A percentile compares a stretch with the other conserved stretches of the same genome.
phyloP scores from a whole-genome alignment of 768 basidiomycete genomes.

The Leccinum barrowsii region DNA sequence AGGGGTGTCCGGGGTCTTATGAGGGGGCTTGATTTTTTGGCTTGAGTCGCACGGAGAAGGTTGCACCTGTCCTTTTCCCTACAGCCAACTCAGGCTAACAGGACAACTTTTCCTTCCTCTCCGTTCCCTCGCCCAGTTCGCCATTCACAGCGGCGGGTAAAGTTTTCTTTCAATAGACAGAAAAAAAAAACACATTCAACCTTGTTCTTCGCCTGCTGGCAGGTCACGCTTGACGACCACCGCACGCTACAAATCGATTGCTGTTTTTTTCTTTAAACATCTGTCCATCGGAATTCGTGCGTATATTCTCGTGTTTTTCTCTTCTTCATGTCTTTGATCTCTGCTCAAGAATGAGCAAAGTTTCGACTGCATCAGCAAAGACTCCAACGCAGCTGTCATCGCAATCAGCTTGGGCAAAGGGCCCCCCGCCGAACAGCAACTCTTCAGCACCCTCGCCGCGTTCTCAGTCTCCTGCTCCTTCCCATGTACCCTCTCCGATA shows the following conservation, averaged over 20 bases:
- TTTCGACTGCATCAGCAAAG: constrained; percentile 71
- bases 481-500: constrained; percentile 42
- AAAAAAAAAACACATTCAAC: constrained; percentile 40
- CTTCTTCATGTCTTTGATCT: background rate
- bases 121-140: constrained; percentile 29
- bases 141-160: constrained; percentile 36
- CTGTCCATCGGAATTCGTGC: constrained; percentile 41
- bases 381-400: constrained; percentile 67
- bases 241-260: constrained; percentile 57
- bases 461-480: constrained; percentile 73
- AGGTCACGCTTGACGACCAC: constrained; percentile 87
- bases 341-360: constrained; percentile 84
- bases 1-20: constrained; percentile 26
- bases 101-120: constrained; percentile 21
- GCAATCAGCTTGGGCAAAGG: constrained; percentile 90
- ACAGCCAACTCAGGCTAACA: constrained; percentile 35
- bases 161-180: constrained; percentile 38
- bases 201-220: constrained; percentile 82
- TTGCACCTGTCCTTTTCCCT: constrained; percentile 36
- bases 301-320: constrained; percentile 23
- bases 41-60: constrained; percentile 29
- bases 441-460: constrained; percentile 58
- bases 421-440: constrained; percentile 64
- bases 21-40: constrained; percentile 30
- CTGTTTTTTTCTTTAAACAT: constrained; percentile 43